These are phyloP conservation scores for Grifola frondosa DNA, from an alignment of 1,284 basidiomycete genomes.

Conservation along the genomic window DNA sequence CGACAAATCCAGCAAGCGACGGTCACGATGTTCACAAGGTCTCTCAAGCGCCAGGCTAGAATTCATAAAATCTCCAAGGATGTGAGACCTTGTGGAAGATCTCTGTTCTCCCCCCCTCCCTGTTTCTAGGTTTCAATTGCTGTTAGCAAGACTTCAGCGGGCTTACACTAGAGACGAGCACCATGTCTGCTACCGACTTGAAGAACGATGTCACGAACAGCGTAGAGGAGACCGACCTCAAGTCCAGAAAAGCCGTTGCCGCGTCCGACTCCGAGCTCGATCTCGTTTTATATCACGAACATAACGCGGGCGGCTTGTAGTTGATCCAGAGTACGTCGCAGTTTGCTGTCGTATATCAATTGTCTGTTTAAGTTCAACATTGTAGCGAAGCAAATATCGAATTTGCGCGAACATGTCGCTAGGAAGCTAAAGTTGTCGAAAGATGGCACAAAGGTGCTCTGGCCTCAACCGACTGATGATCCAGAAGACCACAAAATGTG, in stretches of 20 bases:
- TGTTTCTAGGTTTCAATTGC: too few relatives aligned
- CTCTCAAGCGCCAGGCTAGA: too few relatives aligned
- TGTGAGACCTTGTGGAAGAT: too few relatives aligned
- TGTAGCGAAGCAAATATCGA: conserved; percentile 53
- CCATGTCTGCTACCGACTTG: conserved; percentile 7
- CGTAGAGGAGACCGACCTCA: conserved; percentile 14
- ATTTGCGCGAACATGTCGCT: conserved; percentile 50
- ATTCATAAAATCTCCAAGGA: too few relatives aligned
- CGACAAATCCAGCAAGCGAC: too few relatives aligned
- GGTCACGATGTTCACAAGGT: too few relatives aligned
- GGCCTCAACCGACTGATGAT: conserved; percentile 66
- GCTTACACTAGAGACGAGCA: conserved; percentile 6
- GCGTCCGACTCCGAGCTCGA: conserved; percentile 33
- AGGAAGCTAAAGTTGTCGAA: conserved; percentile 45
- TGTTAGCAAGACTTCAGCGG: too few relatives aligned
- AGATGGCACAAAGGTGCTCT: conserved; percentile 51
- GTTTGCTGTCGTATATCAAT: not conserved
- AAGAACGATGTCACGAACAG: conserved; percentile 11
- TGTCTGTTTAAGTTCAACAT: not conserved
- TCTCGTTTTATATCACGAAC: conserved; percentile 51
- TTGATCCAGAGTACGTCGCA: conserved; percentile 53
- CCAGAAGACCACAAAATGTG: conserved; percentile 69
- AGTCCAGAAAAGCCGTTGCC: conserved; percentile 6
- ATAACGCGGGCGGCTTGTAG: conserved; percentile 58
- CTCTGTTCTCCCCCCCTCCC: too few relatives aligned